Percentiles rank a stretch among this genome's conserved stretches.
Conservation (phyloP, 75 land plant genomes). For the Picea glauca region DNA sequence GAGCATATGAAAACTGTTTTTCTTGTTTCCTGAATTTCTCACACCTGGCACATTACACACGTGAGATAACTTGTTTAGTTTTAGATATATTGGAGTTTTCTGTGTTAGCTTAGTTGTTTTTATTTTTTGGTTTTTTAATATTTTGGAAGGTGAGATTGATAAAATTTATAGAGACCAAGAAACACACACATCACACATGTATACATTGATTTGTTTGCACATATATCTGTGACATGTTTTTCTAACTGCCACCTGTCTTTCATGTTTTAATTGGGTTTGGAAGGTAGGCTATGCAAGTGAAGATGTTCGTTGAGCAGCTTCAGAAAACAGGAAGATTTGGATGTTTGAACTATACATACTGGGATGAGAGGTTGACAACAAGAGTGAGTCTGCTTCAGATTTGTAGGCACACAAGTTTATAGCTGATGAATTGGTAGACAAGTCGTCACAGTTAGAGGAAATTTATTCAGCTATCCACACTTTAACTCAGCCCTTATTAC, state of each 20-base stretch:
- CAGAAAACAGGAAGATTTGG: constrained; percentile 56
- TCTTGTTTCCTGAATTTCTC: neutral
- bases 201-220: neutral
- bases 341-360: constrained; percentile 58
- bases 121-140: too few species aligned
- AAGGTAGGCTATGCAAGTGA: constrained; percentile 45
- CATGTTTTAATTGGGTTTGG: neutral
- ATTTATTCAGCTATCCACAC: neutral
- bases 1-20: too few species aligned
- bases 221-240: neutral
- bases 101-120: too few species aligned
- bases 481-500: neutral
- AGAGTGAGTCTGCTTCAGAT: constrained; percentile 31
- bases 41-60: neutral
- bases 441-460: neutral
- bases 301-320: constrained; percentile 60
- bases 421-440: neutral
- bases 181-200: neutral
- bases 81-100: neutral
- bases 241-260: neutral
- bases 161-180: neutral
- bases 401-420: too few species aligned
- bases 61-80: neutral
- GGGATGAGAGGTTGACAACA: constrained; percentile 82
- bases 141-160: neutral